Conservation (phyloP, 352 stramenopile species). For the Globisporangium spiculum region DNA sequence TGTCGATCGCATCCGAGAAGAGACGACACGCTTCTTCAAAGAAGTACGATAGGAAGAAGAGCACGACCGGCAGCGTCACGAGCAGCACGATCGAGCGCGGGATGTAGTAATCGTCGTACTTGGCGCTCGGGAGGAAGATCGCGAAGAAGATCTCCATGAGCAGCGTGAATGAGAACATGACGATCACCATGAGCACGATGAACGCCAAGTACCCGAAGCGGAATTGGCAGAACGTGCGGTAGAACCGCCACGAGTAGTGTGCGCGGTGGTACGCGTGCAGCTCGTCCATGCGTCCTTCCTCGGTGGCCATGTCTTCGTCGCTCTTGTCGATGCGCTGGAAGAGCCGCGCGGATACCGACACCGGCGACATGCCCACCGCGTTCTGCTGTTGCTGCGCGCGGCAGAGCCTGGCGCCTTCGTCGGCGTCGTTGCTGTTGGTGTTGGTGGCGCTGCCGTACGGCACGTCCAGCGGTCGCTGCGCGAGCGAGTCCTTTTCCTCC, state of each 20-base stretch:
- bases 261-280: constrained; percentile 45
- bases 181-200: constrained; percentile 77
- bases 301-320: constrained; percentile 45
- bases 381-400: not conserved
- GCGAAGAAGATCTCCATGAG: constrained; percentile 87
- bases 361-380: constrained; percentile 2
- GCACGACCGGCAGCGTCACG: constrained; percentile 51
- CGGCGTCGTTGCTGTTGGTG: not conserved
- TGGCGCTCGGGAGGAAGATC: constrained; percentile 77
- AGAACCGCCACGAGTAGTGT: constrained; percentile 55
- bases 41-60: constrained; percentile 82
- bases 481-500: constrained; percentile 14
- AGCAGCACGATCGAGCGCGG: constrained; percentile 55
- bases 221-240: constrained; percentile 71
- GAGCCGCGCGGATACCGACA: constrained; percentile 12
- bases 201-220: constrained; percentile 79
- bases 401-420: not conserved
- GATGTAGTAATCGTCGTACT: constrained; percentile 66
- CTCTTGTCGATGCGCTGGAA: constrained; percentile 25
- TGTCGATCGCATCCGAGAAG: constrained; percentile 74
- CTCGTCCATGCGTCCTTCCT: constrained; percentile 51
- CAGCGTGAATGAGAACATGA: constrained; percentile 84
- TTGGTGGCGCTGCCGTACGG: not conserved
- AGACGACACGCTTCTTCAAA: constrained; percentile 69
- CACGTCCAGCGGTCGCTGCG: constrained; percentile 1